Base-by-base conservation (phyloP, 2,329 filamentous ascomycete genomes). In the Stagonosporopsis rhizophila region DNA sequence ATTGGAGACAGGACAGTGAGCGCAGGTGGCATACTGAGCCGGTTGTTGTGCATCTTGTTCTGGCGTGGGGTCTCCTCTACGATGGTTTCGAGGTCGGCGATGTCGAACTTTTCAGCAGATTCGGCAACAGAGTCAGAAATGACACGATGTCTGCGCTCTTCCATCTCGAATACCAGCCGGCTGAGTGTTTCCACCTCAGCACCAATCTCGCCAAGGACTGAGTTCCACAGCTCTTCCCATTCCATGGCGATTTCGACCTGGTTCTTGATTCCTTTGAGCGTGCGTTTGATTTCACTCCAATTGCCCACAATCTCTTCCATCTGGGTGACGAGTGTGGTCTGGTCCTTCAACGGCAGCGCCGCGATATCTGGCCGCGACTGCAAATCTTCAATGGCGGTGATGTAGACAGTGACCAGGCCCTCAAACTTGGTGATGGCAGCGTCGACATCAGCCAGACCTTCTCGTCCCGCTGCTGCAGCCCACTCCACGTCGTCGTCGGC, bases 161-260 rank as follows among this genome's bases (percentile, higher is more conserved):
- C 95, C 92, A 98, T 96, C 76, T 98, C 93, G 69, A 98, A 98
- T 27, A 98, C 91, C 44, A 96, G 80, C 35, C 90, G 84, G 68
- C 85, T 87, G 15, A 96, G 82, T 40, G 89, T 88, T 62, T 95
- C 90, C 71, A 92, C 88, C 77, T 99, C 95, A 60, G 89, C 87
- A 48, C 93, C 91, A 59, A 98, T 96, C 73, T 98, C 94, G 40
- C 93, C 94, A 2, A 99, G 81, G 3, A 98, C 94, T 61, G 85
- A 91, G 67, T 92, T 92, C 94, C 95, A 98, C 32, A 99, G 82
- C 77, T 98, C 93, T 75, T 97, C 93, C 94, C 94, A 99, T 72
- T 99, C 95, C 92, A 98, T 96, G 42, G 95, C 95, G 56, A 96
- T 87, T 76, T 98, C 95, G 17, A 99, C 94, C 71, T 98, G 94